Evolutionary conservation across 2,329 filamentous ascomycete genomes (phyloP).

Genomic region (Penicillium sp.): DNA sequence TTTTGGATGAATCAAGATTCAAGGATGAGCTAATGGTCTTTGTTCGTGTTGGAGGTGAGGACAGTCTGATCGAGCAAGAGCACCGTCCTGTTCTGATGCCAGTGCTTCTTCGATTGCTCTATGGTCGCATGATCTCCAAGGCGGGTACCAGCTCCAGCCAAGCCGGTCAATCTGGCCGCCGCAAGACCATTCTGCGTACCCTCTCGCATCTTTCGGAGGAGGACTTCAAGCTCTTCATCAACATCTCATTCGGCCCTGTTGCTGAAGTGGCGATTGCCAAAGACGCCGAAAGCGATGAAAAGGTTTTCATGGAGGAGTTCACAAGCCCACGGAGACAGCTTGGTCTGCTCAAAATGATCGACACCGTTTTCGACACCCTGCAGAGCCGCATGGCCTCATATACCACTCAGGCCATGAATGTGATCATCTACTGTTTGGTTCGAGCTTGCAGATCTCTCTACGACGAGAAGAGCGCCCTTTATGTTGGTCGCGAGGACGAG

Average conservation of each 20-base stretch:
- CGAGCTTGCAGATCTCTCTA: constrained; percentile 63
- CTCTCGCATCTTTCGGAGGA: constrained; percentile 74
- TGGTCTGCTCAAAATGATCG: constrained; percentile 89
- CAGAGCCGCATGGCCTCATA: constrained; percentile 73
- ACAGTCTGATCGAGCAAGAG: constrained; percentile 69
- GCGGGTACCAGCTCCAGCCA: constrained; percentile 76
- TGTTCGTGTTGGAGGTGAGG: constrained; percentile 69
- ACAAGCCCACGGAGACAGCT: constrained; percentile 77
- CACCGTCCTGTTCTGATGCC: constrained; percentile 79
- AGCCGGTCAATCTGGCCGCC: constrained; percentile 77
- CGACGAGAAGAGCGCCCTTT: constrained; percentile 34
- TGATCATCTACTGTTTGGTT: constrained; percentile 80
- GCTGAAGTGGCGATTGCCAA: constrained; percentile 63
- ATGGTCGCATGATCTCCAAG: constrained; percentile 84
- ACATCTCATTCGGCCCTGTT: constrained; percentile 76
- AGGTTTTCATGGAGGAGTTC: constrained; percentile 61
- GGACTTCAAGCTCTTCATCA: constrained; percentile 79
- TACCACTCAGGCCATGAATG: constrained; percentile 69
- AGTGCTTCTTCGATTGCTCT: constrained; percentile 81
- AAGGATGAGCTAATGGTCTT: constrained; percentile 92
- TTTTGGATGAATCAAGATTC: constrained; percentile 89
- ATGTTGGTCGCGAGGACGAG: constrained; percentile 36
- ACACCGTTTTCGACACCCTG: constrained; percentile 82
- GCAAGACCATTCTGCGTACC: constrained; percentile 73
- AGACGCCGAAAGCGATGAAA: constrained; percentile 53